Evolutionary conservation across 2,329 filamentous ascomycete species (phyloP), one percentile per base, ranked within the genome.

Genomic region (Sporothrix schenckii): DNA sequence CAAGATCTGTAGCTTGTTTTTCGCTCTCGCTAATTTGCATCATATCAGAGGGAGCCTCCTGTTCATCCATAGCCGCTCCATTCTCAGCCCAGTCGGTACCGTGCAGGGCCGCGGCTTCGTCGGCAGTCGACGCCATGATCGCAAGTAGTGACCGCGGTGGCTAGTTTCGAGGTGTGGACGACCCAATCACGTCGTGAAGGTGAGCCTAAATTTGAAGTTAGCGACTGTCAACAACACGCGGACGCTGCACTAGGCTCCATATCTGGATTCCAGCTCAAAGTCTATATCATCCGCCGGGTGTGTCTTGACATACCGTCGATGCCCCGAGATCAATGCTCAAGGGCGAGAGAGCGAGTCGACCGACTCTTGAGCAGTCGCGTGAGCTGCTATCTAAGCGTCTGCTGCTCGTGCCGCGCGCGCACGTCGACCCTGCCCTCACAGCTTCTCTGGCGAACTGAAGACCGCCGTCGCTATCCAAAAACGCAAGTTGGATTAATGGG

Each of bases 31-130:
- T 86, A 83, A 83, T 81, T 80, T 85, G 82, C 80, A 78, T 81
- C 80, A 85, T 83, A 77, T 60, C 70, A 77, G 70, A 69, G 24
- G 81, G 82, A 78, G 85, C 81, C 80, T 83, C 83, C 78, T 86
- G 81, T 80, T 84, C 84, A 79, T 87, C 88, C 80, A 86, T 83
- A 76, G 84, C 83, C 77, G 82, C 82, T 76, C 81, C 84, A 79
- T 83, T 83, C 80, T 82, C 80, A 74, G 81, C 80, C 72, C 80
- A 63, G 13, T 63, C 54, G 16, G 54, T 79, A 69, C 72, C 73
- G 71, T 74, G 74, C 41, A 71, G 74, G 60, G 77, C 73, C 70
- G 76, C 75, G 69, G 21, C 56, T 16, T 73, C 66, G 5, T 65
- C 47, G n/a, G 53, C 44, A 69, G 75, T 75, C 41, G 77, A 76